A percentile compares a stretch with the other conserved stretches of the same genome.
phyloP scores from a whole-genome alignment of 2,329 filamentous ascomycete genomes.

The Magnaporthiopsis incrustans region DNA sequence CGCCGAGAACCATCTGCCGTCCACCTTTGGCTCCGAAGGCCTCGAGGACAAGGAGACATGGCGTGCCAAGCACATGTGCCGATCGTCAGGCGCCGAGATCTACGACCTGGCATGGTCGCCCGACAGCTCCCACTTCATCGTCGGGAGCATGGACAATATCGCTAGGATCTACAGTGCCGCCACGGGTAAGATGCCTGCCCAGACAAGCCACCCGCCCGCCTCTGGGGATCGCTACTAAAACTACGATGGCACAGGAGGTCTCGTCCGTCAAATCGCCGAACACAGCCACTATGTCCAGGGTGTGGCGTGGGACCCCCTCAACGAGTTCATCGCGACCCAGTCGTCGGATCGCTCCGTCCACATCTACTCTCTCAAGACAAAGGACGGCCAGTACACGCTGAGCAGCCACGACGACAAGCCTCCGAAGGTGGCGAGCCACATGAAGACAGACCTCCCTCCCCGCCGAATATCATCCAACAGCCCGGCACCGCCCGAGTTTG shows the following conservation, averaged over 20 bases:
- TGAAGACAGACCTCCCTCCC: constrained; percentile 82
- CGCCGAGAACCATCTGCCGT: constrained; percentile 61
- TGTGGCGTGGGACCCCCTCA: constrained; percentile 95
- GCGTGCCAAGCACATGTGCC: constrained; percentile 96
- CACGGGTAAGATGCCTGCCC: constrained; percentile 50
- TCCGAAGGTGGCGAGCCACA: constrained; percentile 70
- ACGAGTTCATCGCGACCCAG: constrained; percentile 96
- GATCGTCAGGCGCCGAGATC: constrained; percentile 89
- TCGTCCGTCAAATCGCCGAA: constrained; percentile 90
- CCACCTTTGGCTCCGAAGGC: constrained; percentile 68
- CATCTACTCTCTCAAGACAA: constrained; percentile 92
- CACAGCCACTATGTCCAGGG: constrained; percentile 98
- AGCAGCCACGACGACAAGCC: constrained; percentile 53
- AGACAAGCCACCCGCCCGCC: too few species aligned
- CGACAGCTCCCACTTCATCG: constrained; percentile 94
- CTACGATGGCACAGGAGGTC: constrained; percentile 32
- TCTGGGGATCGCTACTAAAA: constrained; percentile 6
- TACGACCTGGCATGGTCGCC: constrained; percentile 99
- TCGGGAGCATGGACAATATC: constrained; percentile 98
- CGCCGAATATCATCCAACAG: constrained; percentile 86
- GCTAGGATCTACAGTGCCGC: constrained; percentile 93
- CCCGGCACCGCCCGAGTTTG: constrained; percentile 79
- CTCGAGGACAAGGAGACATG: constrained; percentile 94
- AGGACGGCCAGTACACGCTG: constrained; percentile 89
- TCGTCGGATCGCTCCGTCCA: constrained; percentile 97